phyloP scores from a whole-genome alignment of 345 rosid genomes.

The Gossypium bickii region DNA sequence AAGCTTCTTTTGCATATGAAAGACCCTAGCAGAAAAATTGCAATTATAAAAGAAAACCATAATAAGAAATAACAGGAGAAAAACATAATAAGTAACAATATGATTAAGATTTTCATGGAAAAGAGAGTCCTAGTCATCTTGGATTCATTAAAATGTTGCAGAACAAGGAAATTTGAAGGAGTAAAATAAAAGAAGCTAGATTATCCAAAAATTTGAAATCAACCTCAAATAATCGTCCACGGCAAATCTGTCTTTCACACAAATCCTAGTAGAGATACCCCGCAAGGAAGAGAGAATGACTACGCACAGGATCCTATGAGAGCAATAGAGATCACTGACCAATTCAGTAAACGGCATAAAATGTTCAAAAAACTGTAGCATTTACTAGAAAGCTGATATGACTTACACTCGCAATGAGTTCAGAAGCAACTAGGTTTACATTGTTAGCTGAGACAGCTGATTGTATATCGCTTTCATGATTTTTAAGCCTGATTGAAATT shows the following conservation, averaged over 20 bases:
- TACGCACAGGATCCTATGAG: too few species aligned
- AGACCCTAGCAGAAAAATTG: slow-evolving; percentile 56
- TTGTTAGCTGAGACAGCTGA: slow-evolving; percentile 39
- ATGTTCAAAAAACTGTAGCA: too few species aligned
- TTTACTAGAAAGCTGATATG: too few species aligned
- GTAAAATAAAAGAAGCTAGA: too few species aligned
- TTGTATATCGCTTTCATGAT: slow-evolving; percentile 26
- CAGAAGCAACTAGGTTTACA: slow-evolving; percentile 53
- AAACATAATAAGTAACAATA: background rate
- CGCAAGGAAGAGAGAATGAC: too few species aligned
- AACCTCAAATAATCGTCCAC: too few species aligned
- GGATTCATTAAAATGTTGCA: background rate
- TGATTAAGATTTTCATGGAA: background rate
- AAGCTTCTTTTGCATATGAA: slow-evolving; percentile 72
- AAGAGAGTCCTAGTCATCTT: background rate
- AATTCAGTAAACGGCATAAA: too few species aligned
- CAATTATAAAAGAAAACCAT: slow-evolving; percentile 1
- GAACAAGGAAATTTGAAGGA: too few species aligned
- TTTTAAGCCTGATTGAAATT: slow-evolving; percentile 20
- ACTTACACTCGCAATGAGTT: slow-evolving; percentile 64
- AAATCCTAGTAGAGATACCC: too few species aligned
- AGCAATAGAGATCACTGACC: too few species aligned
- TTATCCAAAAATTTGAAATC: too few species aligned
- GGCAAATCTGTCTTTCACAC: too few species aligned
- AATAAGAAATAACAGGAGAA: background rate